Conservation (phyloP, 78 protist genomes). For the Isochrysis galbana region DNA sequence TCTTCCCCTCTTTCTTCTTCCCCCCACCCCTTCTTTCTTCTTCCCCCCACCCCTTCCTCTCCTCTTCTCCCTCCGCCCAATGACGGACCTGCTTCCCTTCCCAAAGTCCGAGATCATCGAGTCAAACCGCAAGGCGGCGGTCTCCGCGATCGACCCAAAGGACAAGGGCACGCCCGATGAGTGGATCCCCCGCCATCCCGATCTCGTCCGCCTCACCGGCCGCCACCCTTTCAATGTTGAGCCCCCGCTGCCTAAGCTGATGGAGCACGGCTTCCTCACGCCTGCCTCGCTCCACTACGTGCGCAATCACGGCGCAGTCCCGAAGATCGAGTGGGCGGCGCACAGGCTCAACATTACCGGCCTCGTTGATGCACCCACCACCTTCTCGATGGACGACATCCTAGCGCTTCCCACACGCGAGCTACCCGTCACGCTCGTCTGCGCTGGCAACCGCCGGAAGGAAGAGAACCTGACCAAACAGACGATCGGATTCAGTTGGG, state of each 20-base stretch:
- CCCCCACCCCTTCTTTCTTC: too few species aligned
- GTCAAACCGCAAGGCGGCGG: too few species aligned
- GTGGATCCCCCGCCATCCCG: constrained; percentile 49
- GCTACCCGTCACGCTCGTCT: constrained; percentile 27
- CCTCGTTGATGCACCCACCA: neutral
- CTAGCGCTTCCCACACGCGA: neutral
- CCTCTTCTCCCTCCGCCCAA: too few species aligned
- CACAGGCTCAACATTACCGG: constrained; percentile 5
- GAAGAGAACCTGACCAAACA: constrained; percentile 46
- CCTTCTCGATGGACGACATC: constrained; percentile 34
- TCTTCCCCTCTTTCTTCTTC: too few species aligned
- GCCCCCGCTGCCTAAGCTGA: constrained; percentile 40
- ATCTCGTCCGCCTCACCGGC: constrained; percentile 48
- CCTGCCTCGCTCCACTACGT: constrained; percentile 35
- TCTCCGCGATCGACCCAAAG: too few species aligned
- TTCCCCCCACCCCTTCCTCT: too few species aligned
- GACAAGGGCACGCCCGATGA: constrained; percentile 53
- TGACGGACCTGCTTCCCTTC: too few species aligned
- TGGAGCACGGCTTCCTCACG: constrained; percentile 30
- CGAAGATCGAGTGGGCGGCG: neutral
- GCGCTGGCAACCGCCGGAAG: constrained; percentile 59
- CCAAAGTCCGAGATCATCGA: too few species aligned
- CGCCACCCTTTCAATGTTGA: constrained; percentile 51
- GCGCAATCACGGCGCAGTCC: constrained; percentile 47
- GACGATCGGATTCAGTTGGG: constrained; percentile 53